phyloP scores from a whole-genome alignment of 306 rosid genomes.

The Castanospermum australe region DNA sequence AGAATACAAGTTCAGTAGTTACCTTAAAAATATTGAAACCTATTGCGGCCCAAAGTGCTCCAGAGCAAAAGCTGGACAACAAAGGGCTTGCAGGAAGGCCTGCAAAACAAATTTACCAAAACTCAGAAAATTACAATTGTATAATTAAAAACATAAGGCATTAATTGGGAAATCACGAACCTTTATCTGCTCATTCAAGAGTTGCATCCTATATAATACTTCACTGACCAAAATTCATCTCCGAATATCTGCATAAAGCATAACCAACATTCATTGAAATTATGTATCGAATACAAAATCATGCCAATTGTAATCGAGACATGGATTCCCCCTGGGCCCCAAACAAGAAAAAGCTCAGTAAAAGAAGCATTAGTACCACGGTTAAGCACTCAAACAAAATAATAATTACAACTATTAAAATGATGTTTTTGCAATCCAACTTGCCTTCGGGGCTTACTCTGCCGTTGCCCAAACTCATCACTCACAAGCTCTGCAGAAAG shows the following conservation, averaged over 20 bases:
- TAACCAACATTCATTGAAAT: neutral
- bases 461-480: conserved; percentile 88
- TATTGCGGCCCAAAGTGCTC: conserved; percentile 75
- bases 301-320: neutral
- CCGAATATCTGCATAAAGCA: conserved; percentile 63
- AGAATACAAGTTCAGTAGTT: conserved; percentile 16
- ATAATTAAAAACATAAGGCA: conserved; percentile 29
- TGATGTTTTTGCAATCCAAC: conserved; percentile 21
- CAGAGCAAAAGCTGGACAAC: conserved; percentile 63
- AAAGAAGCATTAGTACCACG: neutral
- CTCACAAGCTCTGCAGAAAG: conserved; percentile 56
- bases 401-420: neutral
- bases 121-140: conserved; percentile 25
- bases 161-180: conserved; percentile 29
- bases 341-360: neutral
- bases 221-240: conserved; percentile 78
- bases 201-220: conserved; percentile 42
- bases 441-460: conserved; percentile 91
- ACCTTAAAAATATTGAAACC: conserved; percentile 56
- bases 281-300: neutral
- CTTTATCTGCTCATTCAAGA: conserved; percentile 57
- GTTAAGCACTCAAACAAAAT: neutral
- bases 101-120: conserved; percentile 41
- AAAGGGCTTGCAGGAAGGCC: conserved; percentile 65
- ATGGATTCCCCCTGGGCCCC: neutral